Conservation (phyloP, 169 alveolate species). For the Plasmodium sp. region DNA sequence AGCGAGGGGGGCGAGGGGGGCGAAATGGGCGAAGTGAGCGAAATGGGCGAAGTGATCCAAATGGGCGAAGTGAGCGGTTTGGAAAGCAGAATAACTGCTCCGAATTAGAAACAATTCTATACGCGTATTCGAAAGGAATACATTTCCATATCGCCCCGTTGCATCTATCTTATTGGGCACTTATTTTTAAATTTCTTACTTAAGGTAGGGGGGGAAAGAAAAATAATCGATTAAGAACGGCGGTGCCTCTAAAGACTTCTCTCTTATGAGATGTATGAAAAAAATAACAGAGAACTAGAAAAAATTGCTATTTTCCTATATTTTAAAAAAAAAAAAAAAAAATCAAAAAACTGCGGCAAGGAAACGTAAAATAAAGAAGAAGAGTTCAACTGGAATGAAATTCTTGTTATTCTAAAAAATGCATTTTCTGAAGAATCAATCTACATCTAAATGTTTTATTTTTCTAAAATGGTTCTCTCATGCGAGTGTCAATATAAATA, state of each 20-base stretch:
- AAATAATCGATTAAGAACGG: background rate
- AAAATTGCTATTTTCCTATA: background rate
- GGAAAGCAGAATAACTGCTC: background rate
- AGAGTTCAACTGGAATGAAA: background rate
- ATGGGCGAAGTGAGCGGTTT: background rate
- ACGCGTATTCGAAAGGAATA: too few species aligned
- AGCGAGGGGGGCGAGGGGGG: too few species aligned
- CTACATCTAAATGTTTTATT: background rate
- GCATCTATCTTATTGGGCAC: background rate
- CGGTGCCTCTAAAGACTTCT: background rate
- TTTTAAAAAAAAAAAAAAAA: too few species aligned
- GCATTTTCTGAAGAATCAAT: background rate
- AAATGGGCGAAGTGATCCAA: background rate
- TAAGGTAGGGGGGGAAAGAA: background rate
- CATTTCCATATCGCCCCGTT: background rate
- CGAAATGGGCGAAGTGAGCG: background rate
- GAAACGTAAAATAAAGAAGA: background rate
- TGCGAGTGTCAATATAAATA: background rate
- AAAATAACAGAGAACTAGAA: too few species aligned
- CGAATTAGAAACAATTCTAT: background rate
- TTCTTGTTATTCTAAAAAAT: background rate
- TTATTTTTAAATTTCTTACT: background rate
- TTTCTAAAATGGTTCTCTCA: background rate
- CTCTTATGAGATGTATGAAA: too few species aligned
- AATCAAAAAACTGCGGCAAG: background rate